phyloP scores from a whole-genome alignment of 1,139 yeast genomes.

The Ogataea hybrid region DNA sequence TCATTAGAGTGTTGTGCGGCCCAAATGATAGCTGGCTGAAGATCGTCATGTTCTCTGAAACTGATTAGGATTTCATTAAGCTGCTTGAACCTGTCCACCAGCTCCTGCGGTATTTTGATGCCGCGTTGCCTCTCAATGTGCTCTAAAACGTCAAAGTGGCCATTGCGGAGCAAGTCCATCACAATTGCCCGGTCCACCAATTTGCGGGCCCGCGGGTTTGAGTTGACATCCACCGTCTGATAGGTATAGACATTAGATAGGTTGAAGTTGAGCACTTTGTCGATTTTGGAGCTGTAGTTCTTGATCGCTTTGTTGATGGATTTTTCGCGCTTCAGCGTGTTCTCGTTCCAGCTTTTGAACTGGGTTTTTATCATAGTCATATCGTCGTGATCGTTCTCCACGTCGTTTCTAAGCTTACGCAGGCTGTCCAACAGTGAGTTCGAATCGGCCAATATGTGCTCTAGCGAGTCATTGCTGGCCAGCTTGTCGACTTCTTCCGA shows the following conservation, averaged over 20 bases:
- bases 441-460: slow-evolving; percentile 30
- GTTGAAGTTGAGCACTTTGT: slow-evolving; percentile 34
- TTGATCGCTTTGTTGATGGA: slow-evolving; percentile 30
- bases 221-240: slow-evolving; percentile 28
- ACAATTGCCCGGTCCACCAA: slow-evolving; percentile 39
- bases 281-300: slow-evolving; percentile 34
- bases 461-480: slow-evolving; percentile 22
- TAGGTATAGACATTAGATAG: slow-evolving; percentile 36
- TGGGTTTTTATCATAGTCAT: slow-evolving; percentile 1
- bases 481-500: slow-evolving; percentile 15
- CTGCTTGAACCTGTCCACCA: slow-evolving; percentile 35
- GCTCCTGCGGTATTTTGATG: slow-evolving; percentile 30
- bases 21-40: slow-evolving; percentile 43
- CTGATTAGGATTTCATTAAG: slow-evolving; percentile 36
- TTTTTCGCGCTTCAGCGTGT: slow-evolving; percentile 30
- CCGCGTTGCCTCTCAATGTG: slow-evolving; percentile 34
- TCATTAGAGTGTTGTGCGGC: slow-evolving; percentile 33
- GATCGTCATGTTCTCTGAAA: slow-evolving; percentile 29
- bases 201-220: slow-evolving; percentile 13
- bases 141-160: slow-evolving; percentile 39
- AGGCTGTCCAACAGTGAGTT: slow-evolving; percentile 9
- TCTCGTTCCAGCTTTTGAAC: slow-evolving; percentile 23
- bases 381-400: slow-evolving; percentile 8
- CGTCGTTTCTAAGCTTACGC: slow-evolving; percentile 3
- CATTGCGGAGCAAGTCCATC: slow-evolving; percentile 43